Conservation (phyloP, 116 monocot species). For the Zostera marina region DNA sequence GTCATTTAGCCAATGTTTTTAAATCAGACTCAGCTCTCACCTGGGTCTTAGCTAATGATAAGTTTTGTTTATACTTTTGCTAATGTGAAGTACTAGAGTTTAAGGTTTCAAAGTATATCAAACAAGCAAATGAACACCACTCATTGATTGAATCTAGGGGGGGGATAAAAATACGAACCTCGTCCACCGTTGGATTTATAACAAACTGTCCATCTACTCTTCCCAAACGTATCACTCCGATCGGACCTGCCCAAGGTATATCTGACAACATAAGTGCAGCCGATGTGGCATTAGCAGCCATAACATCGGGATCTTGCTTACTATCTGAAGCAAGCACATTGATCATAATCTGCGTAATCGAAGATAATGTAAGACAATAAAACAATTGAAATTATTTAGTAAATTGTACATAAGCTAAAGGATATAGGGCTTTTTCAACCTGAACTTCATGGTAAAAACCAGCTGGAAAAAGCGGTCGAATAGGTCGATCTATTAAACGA, state of each 20-base stretch:
- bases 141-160: too few relatives aligned
- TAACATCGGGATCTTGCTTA: constrained; percentile 95
- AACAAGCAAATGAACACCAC: too few relatives aligned
- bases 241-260: constrained; percentile 94
- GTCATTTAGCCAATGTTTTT: too few relatives aligned
- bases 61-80: neutral
- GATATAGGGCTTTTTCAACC: constrained; percentile 14
- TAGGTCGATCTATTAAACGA: constrained; percentile 88
- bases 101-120: too few relatives aligned
- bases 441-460: constrained; percentile 99
- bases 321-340: constrained; percentile 88
- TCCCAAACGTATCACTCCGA: constrained; percentile 90
- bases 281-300: constrained; percentile 98
- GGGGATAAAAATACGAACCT: constrained; percentile 22
- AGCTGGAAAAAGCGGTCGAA: constrained; percentile 76
- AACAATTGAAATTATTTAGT: too few relatives aligned
- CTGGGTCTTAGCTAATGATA: too few relatives aligned
- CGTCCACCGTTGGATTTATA: constrained; percentile 82
- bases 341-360: constrained; percentile 43
- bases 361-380: too few relatives aligned
- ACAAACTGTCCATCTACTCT: constrained; percentile 85
- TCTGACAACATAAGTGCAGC: constrained; percentile 97
- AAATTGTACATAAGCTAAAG: too few relatives aligned
- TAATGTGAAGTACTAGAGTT: too few relatives aligned
- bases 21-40: too few relatives aligned